Base-by-base conservation (phyloP, 495 filamentous ascomycete species). In the Halenospora varia region DNA sequence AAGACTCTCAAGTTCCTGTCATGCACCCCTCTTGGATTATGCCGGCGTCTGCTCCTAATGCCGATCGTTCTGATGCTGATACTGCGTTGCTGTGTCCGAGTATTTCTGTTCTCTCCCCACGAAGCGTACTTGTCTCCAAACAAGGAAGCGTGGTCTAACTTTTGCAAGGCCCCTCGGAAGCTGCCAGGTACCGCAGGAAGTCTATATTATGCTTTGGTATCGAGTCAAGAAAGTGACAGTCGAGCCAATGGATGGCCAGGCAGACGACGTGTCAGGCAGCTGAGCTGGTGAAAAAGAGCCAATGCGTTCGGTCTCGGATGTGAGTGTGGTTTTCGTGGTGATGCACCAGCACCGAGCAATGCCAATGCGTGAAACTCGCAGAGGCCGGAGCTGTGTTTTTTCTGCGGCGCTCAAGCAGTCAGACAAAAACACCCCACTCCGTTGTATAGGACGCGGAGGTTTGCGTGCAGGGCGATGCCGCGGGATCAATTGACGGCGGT, bases 301-400 rank as follows among this genome's bases (percentile, higher is more conserved):
- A 56, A 62, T 62, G 62, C 62, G 62, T 62, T 53, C 48, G 20
- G 62, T 65, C 62, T 65, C 62, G 62, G 62, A 65, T 53, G 59
- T 46, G 35, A 15, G 26, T 20, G 9, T 22, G 4, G 56, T 56
- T 56, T 54, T 61, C 48, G 62, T 62, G 59, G 59, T 65, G 59
- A 51, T 54, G 50, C 51, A 50, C 41, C 44, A n/a, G 50, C 57
- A 57, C 53, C 56, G 51, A 53, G 49, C 53, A 63, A 53, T 41
- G 57, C 57, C 62, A 60, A 52, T 57, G 62, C 62, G 62, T 64
- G 62, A 64, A 61, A 64, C 57, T 54, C 53, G 10, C 20, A 57
- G 19, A 20, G 23, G 35, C 46, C 1, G 48, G n/a, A 17, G 3
- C 24, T 2, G 10, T 40, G 13, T 49, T 49, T 49, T 49, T 19